phyloP scores from a whole-genome alignment of 2,329 filamentous ascomycete species.

The Mollisiaceae sp. region DNA sequence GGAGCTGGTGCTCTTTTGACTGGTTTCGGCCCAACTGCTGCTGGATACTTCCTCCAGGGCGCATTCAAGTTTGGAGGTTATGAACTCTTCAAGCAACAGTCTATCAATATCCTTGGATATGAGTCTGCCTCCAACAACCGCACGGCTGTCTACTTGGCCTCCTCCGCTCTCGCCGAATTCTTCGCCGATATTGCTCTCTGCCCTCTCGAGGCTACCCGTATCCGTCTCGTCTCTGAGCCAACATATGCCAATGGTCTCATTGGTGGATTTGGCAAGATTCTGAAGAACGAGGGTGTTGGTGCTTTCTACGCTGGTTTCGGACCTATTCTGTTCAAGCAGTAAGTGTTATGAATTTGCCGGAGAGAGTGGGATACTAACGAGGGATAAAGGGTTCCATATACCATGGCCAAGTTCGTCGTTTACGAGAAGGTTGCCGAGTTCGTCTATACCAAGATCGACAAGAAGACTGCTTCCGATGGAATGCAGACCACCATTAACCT shows the following conservation, averaged over 20 bases:
- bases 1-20: slow-evolving; percentile 86
- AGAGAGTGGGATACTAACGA: slow-evolving; percentile 23
- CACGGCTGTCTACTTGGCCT: slow-evolving; percentile 80
- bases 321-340: slow-evolving; percentile 83
- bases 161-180: slow-evolving; percentile 68
- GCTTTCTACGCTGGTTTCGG: slow-evolving; percentile 94
- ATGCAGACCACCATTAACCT: slow-evolving; percentile 83
- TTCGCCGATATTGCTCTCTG: slow-evolving; percentile 83
- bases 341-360: slow-evolving; percentile 45
- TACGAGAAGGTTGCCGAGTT: slow-evolving; percentile 86
- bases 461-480: slow-evolving; percentile 68
- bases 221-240: slow-evolving; percentile 88
- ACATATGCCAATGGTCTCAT: slow-evolving; percentile 82
- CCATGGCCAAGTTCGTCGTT: slow-evolving; percentile 94
- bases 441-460: slow-evolving; percentile 73
- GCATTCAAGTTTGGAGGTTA: slow-evolving; percentile 95
- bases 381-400: slow-evolving; percentile 76
- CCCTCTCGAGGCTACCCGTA: slow-evolving; percentile 91
- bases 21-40: slow-evolving; percentile 82
- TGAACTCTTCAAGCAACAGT: slow-evolving; percentile 95
- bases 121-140: slow-evolving; percentile 80
- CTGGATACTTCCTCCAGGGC: slow-evolving; percentile 93
- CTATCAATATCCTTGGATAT: slow-evolving; percentile 78
- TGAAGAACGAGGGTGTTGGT: slow-evolving; percentile 79
- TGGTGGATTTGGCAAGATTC: slow-evolving; percentile 81